phyloP scores from a whole-genome alignment of 2,329 filamentous ascomycete genomes.

The Alternaria solani region DNA sequence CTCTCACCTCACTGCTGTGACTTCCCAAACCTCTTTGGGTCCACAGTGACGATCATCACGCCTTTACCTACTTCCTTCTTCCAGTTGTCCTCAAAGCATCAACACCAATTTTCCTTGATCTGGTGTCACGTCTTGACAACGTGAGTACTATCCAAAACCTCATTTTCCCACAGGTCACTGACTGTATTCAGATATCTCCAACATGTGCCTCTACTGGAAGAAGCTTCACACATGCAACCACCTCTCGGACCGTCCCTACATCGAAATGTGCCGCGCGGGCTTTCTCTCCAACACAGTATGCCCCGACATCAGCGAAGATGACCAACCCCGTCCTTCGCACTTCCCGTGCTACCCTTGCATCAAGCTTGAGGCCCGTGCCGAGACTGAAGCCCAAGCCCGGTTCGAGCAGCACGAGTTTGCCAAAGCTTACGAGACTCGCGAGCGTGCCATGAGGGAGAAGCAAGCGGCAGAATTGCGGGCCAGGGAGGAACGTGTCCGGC shows the following conservation, averaged over 20 bases:
- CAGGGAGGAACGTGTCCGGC: conserved; percentile 33
- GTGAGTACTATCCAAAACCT: neutral
- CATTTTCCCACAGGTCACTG: neutral
- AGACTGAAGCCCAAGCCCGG: conserved; percentile 16
- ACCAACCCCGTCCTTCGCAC: conserved; percentile 22
- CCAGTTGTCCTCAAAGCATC: neutral
- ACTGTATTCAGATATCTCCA: neutral
- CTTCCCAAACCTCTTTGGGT: neutral
- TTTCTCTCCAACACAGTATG: conserved; percentile 32
- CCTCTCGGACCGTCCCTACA: conserved; percentile 29
- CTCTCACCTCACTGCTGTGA: conserved; percentile 1
- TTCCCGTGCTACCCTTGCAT: conserved; percentile 38
- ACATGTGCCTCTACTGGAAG: conserved; percentile 39
- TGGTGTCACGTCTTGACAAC: neutral
- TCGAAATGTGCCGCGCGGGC: conserved; percentile 35
- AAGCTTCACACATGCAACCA: conserved; percentile 35
- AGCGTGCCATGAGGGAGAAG: conserved; percentile 17
- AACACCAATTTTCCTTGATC: neutral
- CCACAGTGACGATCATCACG: neutral
- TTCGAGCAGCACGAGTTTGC: conserved; percentile 9
- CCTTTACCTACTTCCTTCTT: neutral
- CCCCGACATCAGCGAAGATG: conserved; percentile 22
- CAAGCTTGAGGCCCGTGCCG: conserved; percentile 20
- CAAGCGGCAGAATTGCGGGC: conserved; percentile 19
- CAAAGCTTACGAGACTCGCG: conserved; percentile 21